Conservation (phyloP, 345 rosid species). For the Boechera stricta region DNA sequence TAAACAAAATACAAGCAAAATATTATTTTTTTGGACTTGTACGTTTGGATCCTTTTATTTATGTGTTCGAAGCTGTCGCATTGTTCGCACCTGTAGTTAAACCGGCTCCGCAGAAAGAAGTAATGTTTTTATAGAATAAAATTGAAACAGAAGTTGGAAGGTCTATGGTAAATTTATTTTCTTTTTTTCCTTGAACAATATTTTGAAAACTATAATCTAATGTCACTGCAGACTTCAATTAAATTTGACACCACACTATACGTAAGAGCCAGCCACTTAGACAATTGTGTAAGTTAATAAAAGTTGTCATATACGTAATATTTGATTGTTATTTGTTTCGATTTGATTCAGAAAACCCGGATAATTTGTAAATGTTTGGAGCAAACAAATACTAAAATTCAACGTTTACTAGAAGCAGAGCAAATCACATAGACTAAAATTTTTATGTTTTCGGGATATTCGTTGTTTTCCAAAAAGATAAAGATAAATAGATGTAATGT, state of each 20-base stretch:
- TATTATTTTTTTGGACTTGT: too few species aligned
- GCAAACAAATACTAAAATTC: not conserved
- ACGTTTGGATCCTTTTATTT: too few species aligned
- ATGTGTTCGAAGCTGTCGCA: too few species aligned
- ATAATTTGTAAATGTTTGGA: too few species aligned
- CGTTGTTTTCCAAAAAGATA: too few species aligned
- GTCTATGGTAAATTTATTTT: not conserved
- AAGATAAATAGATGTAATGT: too few species aligned
- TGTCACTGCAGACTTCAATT: not conserved
- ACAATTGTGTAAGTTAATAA: not conserved
- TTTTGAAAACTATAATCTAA: not conserved
- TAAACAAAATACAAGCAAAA: too few species aligned
- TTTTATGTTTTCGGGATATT: too few species aligned
- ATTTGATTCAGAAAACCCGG: not conserved
- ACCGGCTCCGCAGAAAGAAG: too few species aligned
- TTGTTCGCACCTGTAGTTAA: too few species aligned
- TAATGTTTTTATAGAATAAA: not conserved
- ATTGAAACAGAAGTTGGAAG: not conserved
- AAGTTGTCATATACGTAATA: not conserved
- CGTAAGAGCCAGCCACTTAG: constrained; percentile 5
- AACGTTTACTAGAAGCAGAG: not conserved
- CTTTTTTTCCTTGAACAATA: too few species aligned
- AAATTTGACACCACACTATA: not conserved
- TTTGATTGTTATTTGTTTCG: not conserved
- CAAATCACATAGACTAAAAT: too few species aligned